Base-by-base conservation (phyloP, 495 filamentous ascomycete genomes). In the Penicillium atrosanguineum region DNA sequence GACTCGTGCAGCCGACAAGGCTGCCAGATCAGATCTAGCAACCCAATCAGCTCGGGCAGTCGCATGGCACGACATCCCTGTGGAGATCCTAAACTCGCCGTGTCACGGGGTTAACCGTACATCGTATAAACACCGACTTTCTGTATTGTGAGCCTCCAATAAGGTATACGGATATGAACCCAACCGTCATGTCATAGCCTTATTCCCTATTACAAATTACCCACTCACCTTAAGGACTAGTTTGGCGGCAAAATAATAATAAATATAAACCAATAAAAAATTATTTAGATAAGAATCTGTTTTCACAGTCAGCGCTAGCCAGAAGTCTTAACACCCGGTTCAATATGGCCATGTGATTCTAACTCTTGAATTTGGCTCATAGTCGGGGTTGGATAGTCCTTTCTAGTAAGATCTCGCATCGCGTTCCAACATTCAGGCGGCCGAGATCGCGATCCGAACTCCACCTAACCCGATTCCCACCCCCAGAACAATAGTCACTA, bases 371-470 rank as follows among this genome's bases (percentile, higher is more conserved):
- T 12, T 31, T 31, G 28, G 7, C 28, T 31, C 28, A 2, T 9
- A 12, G 38, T 40, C 14, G 38, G n/a, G 38, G n/a, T 40, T 12
- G 28, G 28, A 28, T 7, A 31, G 28, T 6, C 1, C 28, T 8
- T 31, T 31, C 28, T 31, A 31, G 28, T 12, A 4, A 31, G 7
- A 40, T 40, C 38, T 6, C 41, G 34, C 36, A 48, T n/a, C 19
- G 36, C 21, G 39, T 44, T 40, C 55, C 55, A 39, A 49, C 40
- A 57, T 53, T 37, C 45, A 23, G 28, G 34, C 7, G 47, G 48
- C 48, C 52, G 46, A 50, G 23, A 47, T 47, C 41, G 41, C 20
- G 40, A 34, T 49, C 16, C 37, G 29, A n/a, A 31, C 47, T 36
- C 23, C 47, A 21, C 36, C 34, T 23, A 23, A 23, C 23, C 23